Base-by-base conservation (phyloP, 2,329 filamentous ascomycete species). In the Teratosphaeria gauchensis region DNA sequence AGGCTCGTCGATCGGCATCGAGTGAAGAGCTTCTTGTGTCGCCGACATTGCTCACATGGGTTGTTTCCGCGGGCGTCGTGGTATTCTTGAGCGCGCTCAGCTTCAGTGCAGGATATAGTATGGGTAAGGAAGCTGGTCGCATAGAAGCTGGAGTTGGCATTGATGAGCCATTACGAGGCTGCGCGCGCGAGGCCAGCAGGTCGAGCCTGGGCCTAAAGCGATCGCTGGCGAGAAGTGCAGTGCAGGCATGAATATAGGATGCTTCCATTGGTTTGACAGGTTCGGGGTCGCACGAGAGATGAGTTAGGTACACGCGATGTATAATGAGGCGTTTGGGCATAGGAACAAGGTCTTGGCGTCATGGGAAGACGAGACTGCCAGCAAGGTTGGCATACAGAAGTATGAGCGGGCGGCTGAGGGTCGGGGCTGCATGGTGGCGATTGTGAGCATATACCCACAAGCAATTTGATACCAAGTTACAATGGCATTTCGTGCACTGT, bases 41-140 rank as follows among this genome's bases (percentile, higher is more conserved):
- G 33, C 84, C 84, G 0, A 86, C 84, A 0, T 73, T 86, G 8
- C 79, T 86, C 64, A 85, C 84, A 0, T 87, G 84, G 84, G 81
- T 86, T 4, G 80, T 86, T 53, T 84, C 82, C 54, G 84, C 84
- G 0, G 83, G 84, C 1, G 83, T 86, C 19, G 82, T 86, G 1
- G 82, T 86, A 2, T 76, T 86, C 0, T 80, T 86, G 58, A 84
- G 81, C 16, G 84, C 84, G 1, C 79, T 86, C 61, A 84, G 82
- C 64, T 87, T 86, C 69, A 82, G 82, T 0, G 84, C 84, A 3
- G 84, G 84, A 1, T 86, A 86, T 65, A 80, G 81, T 14, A 76
- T 85, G 14, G 84, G 84, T 51, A 59, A 59, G 32, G 56, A 61
- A 42, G 67, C 65, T 3, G 68, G 66, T 9, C 46, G 61, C 2